Evolutionary conservation across 2,329 filamentous ascomycete species (phyloP), one percentile per base, ranked within the genome.

Genomic region (Hypomyces rosellus): DNA sequence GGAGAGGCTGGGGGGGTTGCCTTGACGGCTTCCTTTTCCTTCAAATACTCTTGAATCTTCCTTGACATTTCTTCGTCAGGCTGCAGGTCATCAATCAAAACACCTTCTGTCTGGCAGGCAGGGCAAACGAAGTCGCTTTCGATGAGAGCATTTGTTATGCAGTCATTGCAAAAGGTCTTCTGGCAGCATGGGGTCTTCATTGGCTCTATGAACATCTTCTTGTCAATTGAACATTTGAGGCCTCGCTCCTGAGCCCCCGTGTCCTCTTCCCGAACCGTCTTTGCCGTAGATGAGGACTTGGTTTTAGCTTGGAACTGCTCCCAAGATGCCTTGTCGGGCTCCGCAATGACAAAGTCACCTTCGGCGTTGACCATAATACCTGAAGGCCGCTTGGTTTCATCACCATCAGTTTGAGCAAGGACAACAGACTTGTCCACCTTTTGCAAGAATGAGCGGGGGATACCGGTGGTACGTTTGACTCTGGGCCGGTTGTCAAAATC

Each of bases 161-260:
- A 99, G 69, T 96, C 90, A 82, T 93, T 93, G 80, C 93, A 99
- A 78, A 95, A 99, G 67, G 91, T 96, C 81, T 88, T 95, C 74
- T 88, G 82, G 78, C 93, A 99, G 81, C 93, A 99, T 59, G 93
- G 92, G 66, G 93, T 97, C 82, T 96, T 95, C 80, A 95, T 93
- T 80, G 93, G 92, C 70, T 96, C 89, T 84, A 95, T 85, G 74
- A 97, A 96, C 81, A 96, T 86, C 72, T 89, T 91, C 74, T 95
- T 95, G 83, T 97, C 93, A 78, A 97, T 87, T 58, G 90, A 81
- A 77, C 93, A 99, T 71, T 93, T 86, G 66, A 99, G 76, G 59
- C 92, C 92, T 63, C 82, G 85, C 69, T 93, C 88, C 72, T 89
- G 86, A 61, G 96, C 74, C 67, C 92, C 89, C 74, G 93, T 91